phyloP scores from a whole-genome alignment of 2,329 filamentous ascomycete genomes.

The Epichloe aotearoae region DNA sequence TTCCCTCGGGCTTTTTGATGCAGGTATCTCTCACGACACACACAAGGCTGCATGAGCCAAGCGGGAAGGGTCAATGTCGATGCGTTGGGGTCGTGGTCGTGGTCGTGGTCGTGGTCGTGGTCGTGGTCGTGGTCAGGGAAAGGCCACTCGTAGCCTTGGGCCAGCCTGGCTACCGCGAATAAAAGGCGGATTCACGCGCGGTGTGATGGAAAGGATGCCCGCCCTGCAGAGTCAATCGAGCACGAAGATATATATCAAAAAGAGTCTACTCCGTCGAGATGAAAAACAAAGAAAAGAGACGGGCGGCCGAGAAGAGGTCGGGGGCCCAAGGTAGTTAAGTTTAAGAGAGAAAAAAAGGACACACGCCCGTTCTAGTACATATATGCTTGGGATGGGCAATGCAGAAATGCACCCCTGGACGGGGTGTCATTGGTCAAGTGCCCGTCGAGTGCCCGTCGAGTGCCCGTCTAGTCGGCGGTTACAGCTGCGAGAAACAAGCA shows the following conservation, averaged over 20 bases:
- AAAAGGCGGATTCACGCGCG: neutral
- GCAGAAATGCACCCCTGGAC: no score
- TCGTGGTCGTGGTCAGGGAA: neutral
- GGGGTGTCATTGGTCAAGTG: no score
- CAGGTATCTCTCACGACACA: no score
- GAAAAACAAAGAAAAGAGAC: neutral
- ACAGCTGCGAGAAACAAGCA: neutral
- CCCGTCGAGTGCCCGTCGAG: no score
- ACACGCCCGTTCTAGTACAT: neutral
- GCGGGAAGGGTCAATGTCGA: no score
- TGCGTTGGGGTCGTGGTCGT: no score
- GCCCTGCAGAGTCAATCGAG: neutral
- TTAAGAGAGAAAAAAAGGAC: neutral
- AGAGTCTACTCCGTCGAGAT: no score
- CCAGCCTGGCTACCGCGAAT: constrained; percentile 2
- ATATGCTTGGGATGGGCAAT: no score
- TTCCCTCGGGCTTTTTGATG: neutral
- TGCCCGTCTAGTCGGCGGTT: neutral
- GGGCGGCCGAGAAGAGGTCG: neutral
- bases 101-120: no score
- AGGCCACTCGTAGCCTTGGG: neutral
- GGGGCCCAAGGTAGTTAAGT: neutral
- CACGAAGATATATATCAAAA: no score
- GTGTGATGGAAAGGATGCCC: no score
- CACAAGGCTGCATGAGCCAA: no score